These are phyloP conservation scores for Acer negundo DNA, from an alignment of 345 rosid genomes.

Conservation along the genomic window DNA sequence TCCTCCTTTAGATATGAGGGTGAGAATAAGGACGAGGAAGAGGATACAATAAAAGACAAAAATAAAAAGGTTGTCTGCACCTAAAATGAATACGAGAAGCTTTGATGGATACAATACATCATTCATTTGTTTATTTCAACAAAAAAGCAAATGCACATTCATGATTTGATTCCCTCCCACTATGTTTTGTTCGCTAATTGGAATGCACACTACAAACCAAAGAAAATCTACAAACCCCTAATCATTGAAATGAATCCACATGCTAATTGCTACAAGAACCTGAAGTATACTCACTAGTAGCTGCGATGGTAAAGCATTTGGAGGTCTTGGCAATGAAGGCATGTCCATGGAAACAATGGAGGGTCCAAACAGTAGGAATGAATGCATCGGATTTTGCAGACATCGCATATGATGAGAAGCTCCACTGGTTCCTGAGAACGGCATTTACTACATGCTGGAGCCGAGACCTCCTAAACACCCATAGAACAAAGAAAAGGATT, in stretches of 20 bases:
- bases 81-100: not conserved
- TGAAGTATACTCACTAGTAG: slow-evolving; percentile 19
- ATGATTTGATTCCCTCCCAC: not conserved
- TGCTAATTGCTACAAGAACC: too few relatives aligned
- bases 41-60: not conserved
- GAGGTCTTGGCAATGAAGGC: slow-evolving; percentile 79
- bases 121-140: not conserved
- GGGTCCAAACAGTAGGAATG: slow-evolving; percentile 90
- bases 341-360: slow-evolving; percentile 78
- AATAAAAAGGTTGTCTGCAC: not conserved
- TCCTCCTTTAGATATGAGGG: not conserved
- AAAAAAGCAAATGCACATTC: not conserved
- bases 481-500: not conserved
- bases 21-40: not conserved
- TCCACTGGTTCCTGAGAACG: slow-evolving; percentile 70
- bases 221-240: too few relatives aligned
- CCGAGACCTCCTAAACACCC: slow-evolving; percentile 40
- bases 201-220: too few relatives aligned
- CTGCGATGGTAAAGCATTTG: slow-evolving; percentile 50
- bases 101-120: not conserved
- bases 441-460: slow-evolving; percentile 62
- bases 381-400: slow-evolving; percentile 61
- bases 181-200: not conserved
- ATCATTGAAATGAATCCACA: not conserved
- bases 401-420: slow-evolving; percentile 64